phyloP scores from a whole-genome alignment of 2,329 filamentous ascomycete genomes.

The Cordyceps cicadae region DNA sequence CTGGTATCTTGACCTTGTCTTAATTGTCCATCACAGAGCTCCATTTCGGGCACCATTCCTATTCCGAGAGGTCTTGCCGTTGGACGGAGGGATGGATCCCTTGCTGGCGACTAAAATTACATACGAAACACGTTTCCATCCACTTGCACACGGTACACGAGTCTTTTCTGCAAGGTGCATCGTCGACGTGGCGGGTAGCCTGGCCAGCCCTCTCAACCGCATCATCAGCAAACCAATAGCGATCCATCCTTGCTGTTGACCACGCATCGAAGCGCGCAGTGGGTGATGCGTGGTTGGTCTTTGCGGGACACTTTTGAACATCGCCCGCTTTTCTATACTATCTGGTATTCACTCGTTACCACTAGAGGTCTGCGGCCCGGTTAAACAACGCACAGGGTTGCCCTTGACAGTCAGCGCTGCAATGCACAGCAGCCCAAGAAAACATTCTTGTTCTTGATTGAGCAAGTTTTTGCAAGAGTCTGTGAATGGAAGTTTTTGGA shows the following conservation, averaged over 20 bases:
- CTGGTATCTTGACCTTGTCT: neutral
- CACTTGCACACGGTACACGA: neutral
- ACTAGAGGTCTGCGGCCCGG: neutral
- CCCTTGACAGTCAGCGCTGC: neutral
- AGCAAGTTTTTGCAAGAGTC: neutral
- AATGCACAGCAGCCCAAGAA: neutral
- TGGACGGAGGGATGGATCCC: neutral
- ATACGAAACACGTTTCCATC: neutral
- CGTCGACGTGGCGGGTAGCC: neutral
- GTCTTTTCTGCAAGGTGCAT: neutral
- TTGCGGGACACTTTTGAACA: neutral
- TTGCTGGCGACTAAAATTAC: neutral
- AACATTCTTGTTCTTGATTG: neutral
- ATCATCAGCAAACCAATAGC: neutral
- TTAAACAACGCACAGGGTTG: neutral
- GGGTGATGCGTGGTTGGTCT: neutral
- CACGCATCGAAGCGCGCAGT: neutral
- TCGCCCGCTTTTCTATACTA: neutral
- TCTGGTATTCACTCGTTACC: neutral
- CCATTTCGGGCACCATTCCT: conserved; percentile 6
- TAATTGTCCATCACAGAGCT: neutral
- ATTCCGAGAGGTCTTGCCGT: conserved; percentile 1
- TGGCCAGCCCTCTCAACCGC: neutral
- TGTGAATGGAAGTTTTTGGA: neutral
- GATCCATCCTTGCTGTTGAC: neutral